These are phyloP conservation scores for Cercospora sp. DNA, from an alignment of 2,329 filamentous ascomycete species.

Conservation along the genomic window DNA sequence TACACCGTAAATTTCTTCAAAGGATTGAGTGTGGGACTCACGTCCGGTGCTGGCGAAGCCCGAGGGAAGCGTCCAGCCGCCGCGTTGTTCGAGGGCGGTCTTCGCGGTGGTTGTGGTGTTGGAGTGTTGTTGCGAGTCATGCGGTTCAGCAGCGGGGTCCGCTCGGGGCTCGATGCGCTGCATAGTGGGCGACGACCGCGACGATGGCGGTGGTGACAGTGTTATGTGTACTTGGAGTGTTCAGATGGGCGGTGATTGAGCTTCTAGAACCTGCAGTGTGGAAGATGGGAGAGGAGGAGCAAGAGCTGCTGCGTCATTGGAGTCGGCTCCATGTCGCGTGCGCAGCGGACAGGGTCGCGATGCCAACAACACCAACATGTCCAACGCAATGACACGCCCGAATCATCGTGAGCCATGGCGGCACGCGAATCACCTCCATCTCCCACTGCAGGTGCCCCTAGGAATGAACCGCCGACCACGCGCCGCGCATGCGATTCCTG, in stretches of 20 bases:
- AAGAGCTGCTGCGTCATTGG: not conserved
- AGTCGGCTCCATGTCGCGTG: not conserved
- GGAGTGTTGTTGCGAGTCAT: constrained; percentile 9
- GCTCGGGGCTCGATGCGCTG: constrained; percentile 36
- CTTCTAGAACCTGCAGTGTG: not conserved
- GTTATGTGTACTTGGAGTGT: not conserved
- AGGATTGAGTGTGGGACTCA: constrained; percentile 64
- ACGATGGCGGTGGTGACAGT: not conserved
- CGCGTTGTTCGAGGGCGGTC: constrained; percentile 12
- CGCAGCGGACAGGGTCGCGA: not conserved
- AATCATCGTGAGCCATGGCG: not conserved
- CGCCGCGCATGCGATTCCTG: constrained; percentile 15
- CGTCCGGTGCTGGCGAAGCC: constrained; percentile 38
- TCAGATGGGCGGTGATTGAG: not conserved
- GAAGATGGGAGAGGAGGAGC: not conserved
- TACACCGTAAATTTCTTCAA: constrained; percentile 97
- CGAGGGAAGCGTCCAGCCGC: constrained; percentile 29
- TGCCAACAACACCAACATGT: not conserved
- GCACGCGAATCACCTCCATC: not conserved
- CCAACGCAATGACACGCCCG: not conserved
- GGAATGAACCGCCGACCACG: not conserved
- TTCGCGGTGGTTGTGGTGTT: constrained; percentile 3
- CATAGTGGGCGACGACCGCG: constrained; percentile 22
- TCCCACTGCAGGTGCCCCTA: not conserved
- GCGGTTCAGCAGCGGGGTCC: constrained; percentile 13